Percentiles rank a stretch among this genome's conserved stretches.
These are phyloP conservation scores for Tuber magnatum DNA, from an alignment of 495 filamentous ascomycete species.

Conservation along the genomic window DNA sequence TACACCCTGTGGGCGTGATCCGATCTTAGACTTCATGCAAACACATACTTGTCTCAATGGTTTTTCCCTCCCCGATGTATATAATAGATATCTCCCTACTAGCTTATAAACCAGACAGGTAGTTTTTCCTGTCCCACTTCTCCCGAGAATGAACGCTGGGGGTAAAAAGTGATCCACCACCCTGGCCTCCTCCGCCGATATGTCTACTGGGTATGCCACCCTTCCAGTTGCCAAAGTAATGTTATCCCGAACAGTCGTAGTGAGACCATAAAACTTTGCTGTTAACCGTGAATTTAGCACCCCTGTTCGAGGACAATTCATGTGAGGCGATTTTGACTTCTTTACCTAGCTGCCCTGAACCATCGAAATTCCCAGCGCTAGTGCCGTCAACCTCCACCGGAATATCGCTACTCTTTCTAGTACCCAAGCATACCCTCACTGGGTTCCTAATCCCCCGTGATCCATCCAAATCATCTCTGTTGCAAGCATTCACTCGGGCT, in stretches of 20 bases:
- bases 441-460: background rate
- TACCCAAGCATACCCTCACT: background rate
- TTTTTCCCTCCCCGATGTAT: slow-evolving; percentile 5
- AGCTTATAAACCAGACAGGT: slow-evolving; percentile 46
- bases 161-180: slow-evolving; percentile 43
- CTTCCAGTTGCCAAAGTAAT: slow-evolving; percentile 3
- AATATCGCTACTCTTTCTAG: background rate
- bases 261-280: slow-evolving; percentile 27
- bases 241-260: slow-evolving; percentile 12
- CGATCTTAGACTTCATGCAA: background rate
- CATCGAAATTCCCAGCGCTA: background rate
- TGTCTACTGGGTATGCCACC: slow-evolving; percentile 44
- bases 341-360: slow-evolving; percentile 17
- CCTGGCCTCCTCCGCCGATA: slow-evolving; percentile 41
- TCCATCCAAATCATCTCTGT: background rate
- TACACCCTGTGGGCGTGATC: background rate
- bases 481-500: background rate
- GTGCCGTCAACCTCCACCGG: background rate
- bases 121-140: slow-evolving; percentile 48
- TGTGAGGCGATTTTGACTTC: slow-evolving; percentile 31
- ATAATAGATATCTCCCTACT: slow-evolving; percentile 14
- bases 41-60: slow-evolving; percentile 42
- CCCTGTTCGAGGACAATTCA: slow-evolving; percentile 16
- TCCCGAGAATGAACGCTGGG: slow-evolving; percentile 44
- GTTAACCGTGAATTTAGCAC: background rate